Evolutionary conservation across 495 filamentous ascomycete species (phyloP).

Genomic region (Evansstolkia leycettana): DNA sequence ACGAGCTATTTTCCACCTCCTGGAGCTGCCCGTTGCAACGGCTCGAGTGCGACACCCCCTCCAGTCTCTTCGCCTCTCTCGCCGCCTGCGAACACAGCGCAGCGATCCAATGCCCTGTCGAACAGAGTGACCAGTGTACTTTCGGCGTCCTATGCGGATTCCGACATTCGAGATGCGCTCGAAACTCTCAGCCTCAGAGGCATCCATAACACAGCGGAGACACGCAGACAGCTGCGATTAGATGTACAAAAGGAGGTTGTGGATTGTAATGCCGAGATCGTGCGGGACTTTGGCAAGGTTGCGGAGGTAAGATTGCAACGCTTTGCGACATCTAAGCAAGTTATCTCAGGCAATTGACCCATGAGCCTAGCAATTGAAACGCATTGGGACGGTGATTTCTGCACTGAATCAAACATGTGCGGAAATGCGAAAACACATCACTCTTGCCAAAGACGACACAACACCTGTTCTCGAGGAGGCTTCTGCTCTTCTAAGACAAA

Average conservation of each 20-base stretch:
- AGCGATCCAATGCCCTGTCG: conserved; percentile 52
- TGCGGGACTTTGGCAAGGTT: conserved; percentile 81
- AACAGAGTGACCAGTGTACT: conserved; percentile 72
- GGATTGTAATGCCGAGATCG: conserved; percentile 82
- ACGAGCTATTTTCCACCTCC: conserved; percentile 28
- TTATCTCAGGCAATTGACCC: too few relatives aligned
- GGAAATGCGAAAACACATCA: conserved; percentile 68
- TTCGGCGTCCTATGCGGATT: conserved; percentile 84
- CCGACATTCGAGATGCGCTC: conserved; percentile 81
- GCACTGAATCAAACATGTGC: conserved; percentile 70
- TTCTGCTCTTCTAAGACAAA: conserved; percentile 59
- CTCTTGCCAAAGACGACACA: conserved; percentile 61
- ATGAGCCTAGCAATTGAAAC: conserved; percentile 54
- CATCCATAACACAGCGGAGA: conserved; percentile 65
- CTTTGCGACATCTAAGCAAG: background rate
- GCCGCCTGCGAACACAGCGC: conserved; percentile 14
- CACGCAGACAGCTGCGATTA: conserved; percentile 64
- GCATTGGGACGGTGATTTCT: conserved; percentile 67
- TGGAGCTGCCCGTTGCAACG: conserved; percentile 13
- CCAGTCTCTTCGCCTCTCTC: conserved; percentile 22
- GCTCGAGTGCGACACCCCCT: conserved; percentile 10
- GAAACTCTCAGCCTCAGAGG: conserved; percentile 59
- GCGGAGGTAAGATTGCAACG: conserved; percentile 54
- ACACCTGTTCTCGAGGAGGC: conserved; percentile 69
- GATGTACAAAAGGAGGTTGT: conserved; percentile 90